Evolutionary conservation across 1,284 basidiomycete genomes (phyloP).

Genomic region (Malassezia pachydermatis): DNA sequence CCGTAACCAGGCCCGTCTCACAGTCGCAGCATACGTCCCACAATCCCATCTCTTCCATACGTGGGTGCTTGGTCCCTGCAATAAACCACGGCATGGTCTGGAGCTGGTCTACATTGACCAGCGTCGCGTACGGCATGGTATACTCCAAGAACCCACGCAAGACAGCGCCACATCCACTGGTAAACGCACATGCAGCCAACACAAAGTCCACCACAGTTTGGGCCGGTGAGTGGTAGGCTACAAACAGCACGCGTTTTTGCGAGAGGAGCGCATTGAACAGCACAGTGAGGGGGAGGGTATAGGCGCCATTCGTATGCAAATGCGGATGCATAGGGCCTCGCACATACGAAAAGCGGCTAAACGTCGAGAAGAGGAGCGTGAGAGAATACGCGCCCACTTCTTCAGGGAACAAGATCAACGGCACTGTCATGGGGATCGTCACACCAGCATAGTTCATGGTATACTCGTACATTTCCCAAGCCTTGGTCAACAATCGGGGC

Average conservation of each 20-base stretch:
- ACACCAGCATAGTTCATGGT: too few species aligned
- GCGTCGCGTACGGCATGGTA: conserved; percentile 84
- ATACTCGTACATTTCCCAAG: too few species aligned
- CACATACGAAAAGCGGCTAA: conserved; percentile 66
- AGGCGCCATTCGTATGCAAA: conserved; percentile 77
- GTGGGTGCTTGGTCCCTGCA: conserved; percentile 90
- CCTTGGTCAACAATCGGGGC: too few species aligned
- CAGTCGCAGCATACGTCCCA: conserved; percentile 93
- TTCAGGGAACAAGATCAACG: conserved; percentile 53
- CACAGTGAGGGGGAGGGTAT: conserved; percentile 83
- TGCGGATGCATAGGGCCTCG: conserved; percentile 62
- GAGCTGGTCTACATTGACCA: conserved; percentile 78
- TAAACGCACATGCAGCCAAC: conserved; percentile 81
- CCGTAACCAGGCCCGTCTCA: conserved; percentile 56
- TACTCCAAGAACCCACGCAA: conserved; percentile 68
- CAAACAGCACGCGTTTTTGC: conserved; percentile 82
- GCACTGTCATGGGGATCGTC: conserved; percentile 22
- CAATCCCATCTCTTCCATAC: conserved; percentile 70
- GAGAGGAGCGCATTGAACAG: conserved; percentile 90
- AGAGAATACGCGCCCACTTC: conserved; percentile 97
- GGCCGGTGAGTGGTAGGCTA: conserved; percentile 66
- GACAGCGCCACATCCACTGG: conserved; percentile 74
- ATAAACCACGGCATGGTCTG: conserved; percentile 80
- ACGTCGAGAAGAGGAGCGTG: conserved; percentile 77
- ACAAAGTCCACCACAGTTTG: conserved; percentile 80